Base-by-base conservation (phyloP, 2,329 filamentous ascomycete species). In the Calonectria hawksworthii region DNA sequence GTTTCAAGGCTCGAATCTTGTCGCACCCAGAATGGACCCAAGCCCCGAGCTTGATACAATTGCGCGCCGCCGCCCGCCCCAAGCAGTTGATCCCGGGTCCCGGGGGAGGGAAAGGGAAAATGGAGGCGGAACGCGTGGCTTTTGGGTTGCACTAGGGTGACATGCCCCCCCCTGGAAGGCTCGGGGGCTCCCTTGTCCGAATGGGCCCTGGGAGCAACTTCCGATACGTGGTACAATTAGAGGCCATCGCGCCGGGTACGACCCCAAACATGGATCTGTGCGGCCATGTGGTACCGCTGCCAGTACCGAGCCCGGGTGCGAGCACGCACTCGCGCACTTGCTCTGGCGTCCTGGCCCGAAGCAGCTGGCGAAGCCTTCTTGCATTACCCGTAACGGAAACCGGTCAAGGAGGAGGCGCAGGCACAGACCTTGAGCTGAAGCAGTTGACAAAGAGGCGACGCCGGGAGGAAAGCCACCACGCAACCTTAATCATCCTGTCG, bases 221-320 rank as follows among this genome's bases (percentile, higher is more conserved):
- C 78, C 78, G 79, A 80, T 73, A 64, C 74, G 78, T 80, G 78
- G 78, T 68, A 77, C 76, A 78, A 78, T 75, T 78, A 23, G 32
- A 14, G 18, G 41, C 74, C 70, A 65, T 51, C 41, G 63, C 28
- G n/a, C 63, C 69, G 68, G 72, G 54, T 59, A 41, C 13, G 52
- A 67, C 38, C 76, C 70, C 63, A 63, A 30, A 41, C 28, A 47
- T 65, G 59, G 74, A 73, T 72, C 76, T 72, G 77, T 78, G 76
- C 63, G 59, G 59, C 75, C 78, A 76, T 80, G 77, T 80, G 76
- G 70, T 36, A 59, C 56, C 56, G 56, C 8, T 63, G 56, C 56
- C 32, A 28, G 47, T 52, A 44, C 34, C 32, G 65, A 56, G 44
- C 30, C 47, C 30, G n/a, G 23, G 21, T 36, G 28, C 18, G 13